Conservation (phyloP, 2,329 filamentous ascomycete species). For the Alternaria sp. region DNA sequence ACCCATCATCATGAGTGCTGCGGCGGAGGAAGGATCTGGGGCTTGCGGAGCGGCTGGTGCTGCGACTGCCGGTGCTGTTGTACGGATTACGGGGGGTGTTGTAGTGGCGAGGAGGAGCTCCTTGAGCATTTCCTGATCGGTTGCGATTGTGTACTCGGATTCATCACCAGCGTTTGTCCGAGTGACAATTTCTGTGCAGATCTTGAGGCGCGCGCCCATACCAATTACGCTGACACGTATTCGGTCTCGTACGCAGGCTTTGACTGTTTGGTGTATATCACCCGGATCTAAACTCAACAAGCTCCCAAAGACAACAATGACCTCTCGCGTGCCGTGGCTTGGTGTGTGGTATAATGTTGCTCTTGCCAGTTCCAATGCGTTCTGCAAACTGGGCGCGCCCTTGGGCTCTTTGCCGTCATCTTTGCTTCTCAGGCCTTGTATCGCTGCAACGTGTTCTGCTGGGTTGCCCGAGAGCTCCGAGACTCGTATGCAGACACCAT, state of each 20-base stretch:
- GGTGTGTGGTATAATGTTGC: slow-evolving; percentile 93
- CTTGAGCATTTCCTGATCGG: slow-evolving; percentile 86
- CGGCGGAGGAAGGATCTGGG: slow-evolving; percentile 51
- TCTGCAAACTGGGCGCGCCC: slow-evolving; percentile 73
- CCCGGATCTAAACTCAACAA: slow-evolving; percentile 90
- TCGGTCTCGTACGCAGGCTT: slow-evolving; percentile 78
- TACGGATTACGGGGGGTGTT: slow-evolving; percentile 84
- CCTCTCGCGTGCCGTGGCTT: slow-evolving; percentile 90
- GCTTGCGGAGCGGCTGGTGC: slow-evolving; percentile 40
- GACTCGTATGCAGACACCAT: slow-evolving; percentile 85
- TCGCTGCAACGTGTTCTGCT: slow-evolving; percentile 81
- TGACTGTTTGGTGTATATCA: slow-evolving; percentile 92
- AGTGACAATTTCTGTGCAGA: slow-evolving; percentile 88
- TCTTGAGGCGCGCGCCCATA: slow-evolving; percentile 88
- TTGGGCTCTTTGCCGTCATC: slow-evolving; percentile 69
- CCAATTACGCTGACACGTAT: slow-evolving; percentile 91
- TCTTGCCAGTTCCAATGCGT: slow-evolving; percentile 93
- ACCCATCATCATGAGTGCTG: slow-evolving; percentile 90
- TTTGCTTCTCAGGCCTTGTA: slow-evolving; percentile 70
- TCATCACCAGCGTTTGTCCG: slow-evolving; percentile 85
- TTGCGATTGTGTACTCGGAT: slow-evolving; percentile 80
- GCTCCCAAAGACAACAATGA: slow-evolving; percentile 91
- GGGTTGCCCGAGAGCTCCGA: slow-evolving; percentile 94
- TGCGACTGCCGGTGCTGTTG: slow-evolving; percentile 51
- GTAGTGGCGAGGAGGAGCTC: slow-evolving; percentile 90